Percentiles rank a stretch among this genome's conserved stretches.
These are phyloP conservation scores for Tilletia walkeri DNA, from an alignment of 1,284 basidiomycete genomes.

Conservation along the genomic window DNA sequence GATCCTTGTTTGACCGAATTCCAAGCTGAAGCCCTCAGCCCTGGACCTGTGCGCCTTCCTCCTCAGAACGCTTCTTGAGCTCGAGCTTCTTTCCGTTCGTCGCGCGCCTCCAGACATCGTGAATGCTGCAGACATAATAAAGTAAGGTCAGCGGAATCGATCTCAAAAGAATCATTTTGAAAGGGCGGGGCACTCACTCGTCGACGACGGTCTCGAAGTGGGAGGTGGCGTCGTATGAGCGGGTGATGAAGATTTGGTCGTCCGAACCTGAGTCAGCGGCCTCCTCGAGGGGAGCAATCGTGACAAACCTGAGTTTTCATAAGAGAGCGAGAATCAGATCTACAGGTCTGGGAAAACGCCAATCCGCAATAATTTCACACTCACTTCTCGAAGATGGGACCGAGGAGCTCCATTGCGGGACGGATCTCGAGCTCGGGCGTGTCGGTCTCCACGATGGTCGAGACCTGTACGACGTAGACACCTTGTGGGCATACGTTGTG, in stretches of 20 bases:
- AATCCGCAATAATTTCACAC: constrained; percentile 42
- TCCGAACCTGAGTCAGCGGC: constrained; percentile 76
- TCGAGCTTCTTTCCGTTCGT: constrained; percentile 52
- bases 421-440: constrained; percentile 87
- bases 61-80: constrained; percentile 50
- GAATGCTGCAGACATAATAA: constrained; percentile 24
- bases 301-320: constrained; percentile 65
- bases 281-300: constrained; percentile 81
- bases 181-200: constrained; percentile 26
- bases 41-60: constrained; percentile 53
- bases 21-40: constrained; percentile 22
- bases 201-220: constrained; percentile 85
- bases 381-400: constrained; percentile 91
- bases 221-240: constrained; percentile 95
- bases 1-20: too few species aligned
- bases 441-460: constrained; percentile 94
- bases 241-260: constrained; percentile 93
- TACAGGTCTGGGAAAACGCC: too few species aligned
- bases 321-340: too few species aligned
- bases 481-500: constrained; percentile 97
- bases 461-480: constrained; percentile 93
- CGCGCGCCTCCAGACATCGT: constrained; percentile 51
- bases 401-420: constrained; percentile 87
- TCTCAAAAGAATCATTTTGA: too few species aligned
- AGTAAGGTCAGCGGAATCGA: neutral